phyloP scores from a whole-genome alignment of 208 protist species.

The Paratrypanosoma confusum region DNA sequence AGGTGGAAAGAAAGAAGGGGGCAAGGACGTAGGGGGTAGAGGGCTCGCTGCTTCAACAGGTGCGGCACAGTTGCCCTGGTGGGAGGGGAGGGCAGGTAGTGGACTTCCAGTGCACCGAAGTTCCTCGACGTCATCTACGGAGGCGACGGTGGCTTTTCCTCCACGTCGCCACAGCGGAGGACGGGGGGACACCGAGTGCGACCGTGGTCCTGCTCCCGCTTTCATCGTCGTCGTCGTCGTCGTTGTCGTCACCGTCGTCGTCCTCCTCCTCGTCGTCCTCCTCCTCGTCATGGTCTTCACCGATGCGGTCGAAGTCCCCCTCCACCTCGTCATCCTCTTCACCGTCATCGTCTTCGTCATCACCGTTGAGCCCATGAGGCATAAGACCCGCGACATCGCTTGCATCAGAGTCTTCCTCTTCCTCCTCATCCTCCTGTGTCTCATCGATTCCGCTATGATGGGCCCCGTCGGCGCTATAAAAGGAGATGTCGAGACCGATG shows the following conservation, averaged over 20 bases:
- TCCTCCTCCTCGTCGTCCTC: conserved; percentile 18
- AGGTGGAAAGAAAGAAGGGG: too few relatives aligned
- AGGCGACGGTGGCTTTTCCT: too few relatives aligned
- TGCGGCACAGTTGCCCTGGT: too few relatives aligned
- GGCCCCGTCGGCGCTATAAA: conserved; percentile 9
- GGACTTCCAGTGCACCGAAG: too few relatives aligned
- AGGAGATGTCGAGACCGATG: neutral
- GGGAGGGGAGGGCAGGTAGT: too few relatives aligned
- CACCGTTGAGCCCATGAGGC: neutral
- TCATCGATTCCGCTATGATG: conserved; percentile 20
- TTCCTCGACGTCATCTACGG: too few relatives aligned
- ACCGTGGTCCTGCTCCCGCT: too few relatives aligned
- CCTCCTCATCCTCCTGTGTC: conserved; percentile 12
- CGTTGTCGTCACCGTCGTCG: conserved; percentile 15
- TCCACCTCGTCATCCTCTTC: conserved; percentile 6
- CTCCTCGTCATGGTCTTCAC: conserved; percentile 10
- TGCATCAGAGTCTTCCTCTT: conserved; percentile 7
- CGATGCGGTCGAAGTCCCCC: conserved; percentile 11
- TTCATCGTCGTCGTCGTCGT: conserved; percentile 3
- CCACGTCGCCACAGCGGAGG: too few relatives aligned
- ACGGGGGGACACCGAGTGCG: too few relatives aligned
- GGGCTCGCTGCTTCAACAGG: too few relatives aligned
- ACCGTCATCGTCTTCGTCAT: conserved; percentile 1
- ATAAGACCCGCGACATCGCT: neutral
- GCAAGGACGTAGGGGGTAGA: too few relatives aligned